Evolutionary conservation across 129 eudicot genomes (phyloP).

Genomic region (Tanacetum coccineum): DNA sequence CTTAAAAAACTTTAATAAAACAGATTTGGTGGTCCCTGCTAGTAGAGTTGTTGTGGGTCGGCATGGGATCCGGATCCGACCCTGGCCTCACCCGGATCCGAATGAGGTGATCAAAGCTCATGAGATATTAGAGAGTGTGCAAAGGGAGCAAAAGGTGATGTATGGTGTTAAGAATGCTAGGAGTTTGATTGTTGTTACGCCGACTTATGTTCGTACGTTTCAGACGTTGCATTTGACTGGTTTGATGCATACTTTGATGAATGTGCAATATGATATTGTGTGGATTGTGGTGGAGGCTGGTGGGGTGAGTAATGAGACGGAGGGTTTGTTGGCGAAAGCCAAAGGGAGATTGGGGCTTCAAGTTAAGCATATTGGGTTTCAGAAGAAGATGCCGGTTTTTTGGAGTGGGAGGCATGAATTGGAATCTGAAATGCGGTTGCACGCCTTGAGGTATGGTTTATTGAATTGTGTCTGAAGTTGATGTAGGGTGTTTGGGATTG

Average conservation of each 20-base stretch:
- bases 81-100: constrained; percentile 93
- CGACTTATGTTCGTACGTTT: constrained; percentile 78
- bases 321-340: constrained; percentile 42
- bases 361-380: constrained; percentile 56
- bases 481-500: no score
- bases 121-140: constrained; percentile 60
- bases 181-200: constrained; percentile 62
- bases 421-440: constrained; percentile 64
- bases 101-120: constrained; percentile 77
- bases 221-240: constrained; percentile 81
- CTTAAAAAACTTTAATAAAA: neutral
- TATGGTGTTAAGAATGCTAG: constrained; percentile 69
- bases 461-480: neutral
- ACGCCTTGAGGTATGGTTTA: constrained; percentile 52
- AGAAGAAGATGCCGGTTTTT: constrained; percentile 51
- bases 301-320: constrained; percentile 67
- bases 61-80: constrained; percentile 74
- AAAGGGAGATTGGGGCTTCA: constrained; percentile 11
- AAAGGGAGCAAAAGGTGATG: constrained; percentile 65
- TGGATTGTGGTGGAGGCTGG: constrained; percentile 61
- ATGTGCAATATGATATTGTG: constrained; percentile 50
- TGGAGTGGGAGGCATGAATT: constrained; percentile 69
- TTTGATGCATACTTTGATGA: constrained; percentile 79
- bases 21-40: constrained; percentile 11
- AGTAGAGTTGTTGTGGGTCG: constrained; percentile 83